These are phyloP conservation scores for Elaeis guineensis DNA, from an alignment of 176 grass and related monocot genomes.

Conservation along the genomic window DNA sequence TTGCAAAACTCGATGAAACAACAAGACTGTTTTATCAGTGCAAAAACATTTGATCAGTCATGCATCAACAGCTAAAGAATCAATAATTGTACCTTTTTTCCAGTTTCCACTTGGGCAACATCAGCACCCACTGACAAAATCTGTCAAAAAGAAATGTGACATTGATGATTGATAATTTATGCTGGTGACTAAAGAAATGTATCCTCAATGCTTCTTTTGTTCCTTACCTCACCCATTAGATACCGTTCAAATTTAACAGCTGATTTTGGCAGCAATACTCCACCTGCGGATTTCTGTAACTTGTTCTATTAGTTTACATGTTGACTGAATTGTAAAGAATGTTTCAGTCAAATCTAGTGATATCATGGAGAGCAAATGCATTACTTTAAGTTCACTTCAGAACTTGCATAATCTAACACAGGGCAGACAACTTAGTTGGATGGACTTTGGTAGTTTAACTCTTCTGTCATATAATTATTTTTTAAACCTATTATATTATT, in stretches of 20 bases:
- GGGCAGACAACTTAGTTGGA: too few species aligned
- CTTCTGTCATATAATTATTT: too few species aligned
- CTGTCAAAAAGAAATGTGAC: slow-evolving; percentile 24
- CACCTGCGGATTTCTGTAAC: slow-evolving; percentile 82
- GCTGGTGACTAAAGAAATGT: neutral
- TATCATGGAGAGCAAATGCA: too few species aligned
- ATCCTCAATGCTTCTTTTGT: neutral
- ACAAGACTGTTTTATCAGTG: too few species aligned
- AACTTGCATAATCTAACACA: too few species aligned
- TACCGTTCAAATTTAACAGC: slow-evolving; percentile 97
- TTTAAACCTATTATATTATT: too few species aligned
- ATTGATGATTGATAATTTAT: neutral
- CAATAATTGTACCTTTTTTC: slow-evolving; percentile 66
- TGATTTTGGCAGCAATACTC: slow-evolving; percentile 81
- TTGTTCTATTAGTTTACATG: neutral
- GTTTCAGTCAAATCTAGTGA: neutral
- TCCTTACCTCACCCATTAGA: slow-evolving; percentile 86
- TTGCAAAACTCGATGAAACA: too few species aligned
- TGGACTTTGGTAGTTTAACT: too few species aligned
- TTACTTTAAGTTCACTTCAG: too few species aligned
- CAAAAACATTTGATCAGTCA: too few species aligned
- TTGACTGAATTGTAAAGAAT: neutral
- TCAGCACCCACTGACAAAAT: slow-evolving; percentile 84
- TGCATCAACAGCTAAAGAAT: neutral
- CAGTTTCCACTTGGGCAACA: slow-evolving; percentile 68